Evolutionary conservation across 129 eudicot species (phyloP), one percentile per base, ranked within the genome.

Genomic region (Centella asiatica): DNA sequence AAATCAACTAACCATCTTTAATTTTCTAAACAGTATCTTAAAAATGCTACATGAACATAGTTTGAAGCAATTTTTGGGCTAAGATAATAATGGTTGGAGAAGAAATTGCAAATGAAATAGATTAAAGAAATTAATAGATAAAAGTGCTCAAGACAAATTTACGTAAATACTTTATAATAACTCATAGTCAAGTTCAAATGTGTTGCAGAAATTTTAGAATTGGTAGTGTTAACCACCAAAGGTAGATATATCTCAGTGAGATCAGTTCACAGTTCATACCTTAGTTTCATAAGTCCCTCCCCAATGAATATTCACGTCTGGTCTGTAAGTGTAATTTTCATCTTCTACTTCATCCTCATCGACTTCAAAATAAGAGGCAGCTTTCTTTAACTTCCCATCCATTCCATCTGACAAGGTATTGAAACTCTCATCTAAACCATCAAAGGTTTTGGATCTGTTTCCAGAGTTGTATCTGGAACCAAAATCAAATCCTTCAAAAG

Each of bases 281-380:
- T 84, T 79, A 29, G 64, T 63, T 24, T 79, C 89, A 68, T 81
- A 85, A 51, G 83, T 81, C 65, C 42, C 74, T 31, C 85, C 94
- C 45, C 10, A 58, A 27, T 23, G 57, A 85, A 72, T n/a, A n/a
- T 71, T 77, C 3, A 73, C 64, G 74, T 85, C 96, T 9, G 96
- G 74, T 68, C 96, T 77, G 72, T 62, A 88, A 70, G 76, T 40
- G 57, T 79, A 88, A 72, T 82, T 77, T 0, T 79, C 83, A 72
- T 58, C 63, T 25, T 70, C 53, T 19, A 81, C 44, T 72, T 84
- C 94, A 14, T 80, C 79, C 11, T 67, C 59, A 65, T 77, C 82
- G 61, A 63, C 51, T 62, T 79, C 80, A 65, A 84, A 82, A 42
- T 75, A 72, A 40, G 77, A 29, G 22, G 90, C 94, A 2, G 86